Conservation (phyloP, 202 grass and related monocot genomes). For the Saccharum hybrid region DNA sequence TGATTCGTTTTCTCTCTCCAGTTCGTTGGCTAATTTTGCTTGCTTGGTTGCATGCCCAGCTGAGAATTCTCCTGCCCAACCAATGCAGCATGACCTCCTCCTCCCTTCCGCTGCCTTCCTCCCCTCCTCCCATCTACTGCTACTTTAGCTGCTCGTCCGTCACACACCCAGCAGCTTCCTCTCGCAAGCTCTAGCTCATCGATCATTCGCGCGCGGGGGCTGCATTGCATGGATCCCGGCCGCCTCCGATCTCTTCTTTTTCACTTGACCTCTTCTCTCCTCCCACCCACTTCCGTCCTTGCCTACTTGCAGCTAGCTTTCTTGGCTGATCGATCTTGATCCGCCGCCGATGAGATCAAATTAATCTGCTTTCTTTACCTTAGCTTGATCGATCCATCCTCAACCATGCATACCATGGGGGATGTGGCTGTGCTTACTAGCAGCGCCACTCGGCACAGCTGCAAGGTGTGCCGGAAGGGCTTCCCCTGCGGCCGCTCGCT, state of each 20-base stretch:
- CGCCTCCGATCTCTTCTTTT: constrained; percentile 11
- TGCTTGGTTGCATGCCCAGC: constrained; percentile 58
- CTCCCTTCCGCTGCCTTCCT: constrained; percentile 6
- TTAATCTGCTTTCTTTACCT: constrained; percentile 4
- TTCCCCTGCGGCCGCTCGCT: constrained; percentile 66
- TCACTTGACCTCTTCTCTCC: constrained; percentile 41
- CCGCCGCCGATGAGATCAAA: constrained; percentile 1
- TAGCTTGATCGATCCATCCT: background rate
- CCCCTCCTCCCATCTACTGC: constrained; percentile 49
- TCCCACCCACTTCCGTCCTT: constrained; percentile 18
- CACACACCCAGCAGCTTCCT: constrained; percentile 18
- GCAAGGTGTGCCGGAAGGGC: constrained; percentile 66
- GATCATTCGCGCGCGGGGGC: background rate
- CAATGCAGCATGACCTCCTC: constrained; percentile 34
- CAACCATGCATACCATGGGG: background rate
- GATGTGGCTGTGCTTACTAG: constrained; percentile 36
- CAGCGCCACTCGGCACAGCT: constrained; percentile 44
- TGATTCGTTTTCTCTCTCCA: constrained; percentile 55
- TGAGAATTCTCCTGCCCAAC: constrained; percentile 54
- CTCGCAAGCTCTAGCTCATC: constrained; percentile 37
- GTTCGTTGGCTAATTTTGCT: constrained; percentile 57
- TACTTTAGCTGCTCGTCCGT: constrained; percentile 49
- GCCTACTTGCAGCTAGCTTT: background rate
- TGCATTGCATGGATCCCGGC: constrained; percentile 25
- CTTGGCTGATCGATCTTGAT: constrained; percentile 28